Conservation (phyloP, 2,329 filamentous ascomycete species). For the Curvularia verruculosa region DNA sequence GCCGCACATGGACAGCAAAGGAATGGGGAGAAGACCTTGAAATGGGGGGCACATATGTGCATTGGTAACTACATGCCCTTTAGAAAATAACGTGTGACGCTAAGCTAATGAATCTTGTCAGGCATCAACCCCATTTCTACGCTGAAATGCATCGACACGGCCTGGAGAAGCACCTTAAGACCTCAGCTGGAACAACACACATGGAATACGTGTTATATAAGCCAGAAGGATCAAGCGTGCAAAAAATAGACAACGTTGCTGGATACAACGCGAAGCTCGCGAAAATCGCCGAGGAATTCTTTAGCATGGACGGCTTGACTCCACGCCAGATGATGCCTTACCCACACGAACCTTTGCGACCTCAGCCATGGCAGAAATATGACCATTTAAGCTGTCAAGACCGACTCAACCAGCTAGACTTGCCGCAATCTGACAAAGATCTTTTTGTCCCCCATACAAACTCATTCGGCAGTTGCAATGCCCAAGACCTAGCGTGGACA, state of each 20-base stretch:
- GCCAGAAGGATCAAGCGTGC: slow-evolving; percentile 1
- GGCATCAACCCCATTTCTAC: slow-evolving; percentile 1
- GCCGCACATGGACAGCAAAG: background rate
- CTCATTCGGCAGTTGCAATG: background rate
- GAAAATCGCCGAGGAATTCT: background rate
- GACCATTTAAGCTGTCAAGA: background rate
- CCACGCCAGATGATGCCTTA: slow-evolving; percentile 1
- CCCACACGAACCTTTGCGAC: background rate
- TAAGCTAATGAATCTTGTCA: background rate
- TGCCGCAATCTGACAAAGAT: background rate
- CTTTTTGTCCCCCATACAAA: background rate
- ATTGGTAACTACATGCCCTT: background rate
- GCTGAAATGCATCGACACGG: slow-evolving; percentile 1
- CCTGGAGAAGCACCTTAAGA: background rate
- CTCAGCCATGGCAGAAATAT: slow-evolving; percentile 1
- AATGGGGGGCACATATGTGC: background rate
- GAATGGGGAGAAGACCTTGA: background rate
- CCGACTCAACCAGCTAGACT: background rate
- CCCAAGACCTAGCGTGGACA: slow-evolving; percentile 1
- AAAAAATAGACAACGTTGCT: background rate
- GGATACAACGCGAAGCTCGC: background rate
- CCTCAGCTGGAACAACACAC: background rate
- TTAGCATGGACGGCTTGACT: background rate
- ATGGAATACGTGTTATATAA: background rate
- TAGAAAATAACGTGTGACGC: background rate